Percentiles rank a stretch among this genome's conserved stretches.
These are phyloP conservation scores for Kodamaea fukazawae DNA, from an alignment of 805 yeast species.

Conservation along the genomic window DNA sequence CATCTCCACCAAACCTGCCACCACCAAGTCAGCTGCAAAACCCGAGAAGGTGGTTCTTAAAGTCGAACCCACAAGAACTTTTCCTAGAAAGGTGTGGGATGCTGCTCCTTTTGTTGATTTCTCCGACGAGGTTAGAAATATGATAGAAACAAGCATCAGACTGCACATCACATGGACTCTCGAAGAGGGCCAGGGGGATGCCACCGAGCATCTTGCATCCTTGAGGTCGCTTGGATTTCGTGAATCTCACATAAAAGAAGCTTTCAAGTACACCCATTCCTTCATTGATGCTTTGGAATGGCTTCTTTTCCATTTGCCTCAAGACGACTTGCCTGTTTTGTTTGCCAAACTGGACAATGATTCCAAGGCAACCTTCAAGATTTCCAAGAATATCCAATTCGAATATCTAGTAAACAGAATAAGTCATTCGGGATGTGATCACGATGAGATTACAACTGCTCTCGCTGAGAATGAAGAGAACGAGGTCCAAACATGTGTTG, in stretches of 20 bases:
- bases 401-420: constrained; percentile 61
- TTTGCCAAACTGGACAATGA: constrained; percentile 60
- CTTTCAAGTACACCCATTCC: constrained; percentile 54
- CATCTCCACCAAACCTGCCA: constrained; percentile 22
- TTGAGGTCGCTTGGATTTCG: constrained; percentile 60
- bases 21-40: not conserved
- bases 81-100: constrained; percentile 66
- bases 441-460: constrained; percentile 56
- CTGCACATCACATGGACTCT: constrained; percentile 55
- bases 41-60: not conserved
- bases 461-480: constrained; percentile 40
- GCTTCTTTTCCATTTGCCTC: constrained; percentile 87
- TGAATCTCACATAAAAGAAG: constrained; percentile 64
- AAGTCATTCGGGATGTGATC: constrained; percentile 65
- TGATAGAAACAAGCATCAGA: constrained; percentile 61
- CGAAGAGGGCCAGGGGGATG: constrained; percentile 12
- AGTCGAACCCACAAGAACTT: constrained; percentile 17
- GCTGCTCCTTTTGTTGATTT: constrained; percentile 67
- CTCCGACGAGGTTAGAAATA: constrained; percentile 56
- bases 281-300: constrained; percentile 62
- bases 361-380: constrained; percentile 54
- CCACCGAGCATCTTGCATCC: constrained; percentile 2
- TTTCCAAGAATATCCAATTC: constrained; percentile 50
- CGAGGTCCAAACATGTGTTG: constrained; percentile 51
- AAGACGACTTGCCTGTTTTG: constrained; percentile 79